Base-by-base conservation (phyloP, 192 early-diverging fungal genomes). In the Entomortierella chlamydospora region DNA sequence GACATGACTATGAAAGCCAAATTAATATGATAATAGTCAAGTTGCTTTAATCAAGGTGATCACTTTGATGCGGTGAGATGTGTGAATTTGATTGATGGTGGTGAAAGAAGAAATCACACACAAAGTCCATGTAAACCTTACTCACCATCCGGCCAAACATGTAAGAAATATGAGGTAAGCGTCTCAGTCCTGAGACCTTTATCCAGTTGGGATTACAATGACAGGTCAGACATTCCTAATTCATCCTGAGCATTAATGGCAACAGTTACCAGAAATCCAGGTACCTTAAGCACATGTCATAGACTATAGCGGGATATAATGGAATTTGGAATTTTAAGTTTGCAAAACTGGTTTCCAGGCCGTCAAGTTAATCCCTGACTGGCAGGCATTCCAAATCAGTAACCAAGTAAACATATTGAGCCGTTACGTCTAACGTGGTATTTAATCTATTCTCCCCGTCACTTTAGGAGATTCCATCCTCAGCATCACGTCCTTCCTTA, bases 121-220 rank as follows among this genome's bases (percentile, higher is more conserved):
- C 10, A 37, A 37, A 7, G 34, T 37, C 34, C 34, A 10, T 7
- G 34, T 7, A 37, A 37, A 10, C 5, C 34, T 7, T 10, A 7
- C 4, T 37, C 10, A 37, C 34, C 34, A 37, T n/a, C n/a, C n/a
- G n/a, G n/a, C 34, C 34, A 37, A 4, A 37, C 4, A 37, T 37
- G 34, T 37, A 37, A 37, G 34, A 37, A 7, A 7, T 37, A 37
- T 37, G 34, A 37, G 34, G 4, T 37, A 10, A 37, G n/a, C 13
- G 39, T 13, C 39, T 41, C 20, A 4, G 45, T 47, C 12, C 45
- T 41, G 39, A 13, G 39, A 9, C 13, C 13, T 41, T 41, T 41
- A 13, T 47, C 15, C 22, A 29, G 57, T 60, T 43, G 57, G 20
- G 29, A 61, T 61, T 30, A 43, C 45, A 61, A 61, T 64, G 12